A percentile compares a stretch with the other conserved stretches of the same genome.
Conservation (phyloP, 2,329 filamentous ascomycete genomes). For the Apiospora marii region DNA sequence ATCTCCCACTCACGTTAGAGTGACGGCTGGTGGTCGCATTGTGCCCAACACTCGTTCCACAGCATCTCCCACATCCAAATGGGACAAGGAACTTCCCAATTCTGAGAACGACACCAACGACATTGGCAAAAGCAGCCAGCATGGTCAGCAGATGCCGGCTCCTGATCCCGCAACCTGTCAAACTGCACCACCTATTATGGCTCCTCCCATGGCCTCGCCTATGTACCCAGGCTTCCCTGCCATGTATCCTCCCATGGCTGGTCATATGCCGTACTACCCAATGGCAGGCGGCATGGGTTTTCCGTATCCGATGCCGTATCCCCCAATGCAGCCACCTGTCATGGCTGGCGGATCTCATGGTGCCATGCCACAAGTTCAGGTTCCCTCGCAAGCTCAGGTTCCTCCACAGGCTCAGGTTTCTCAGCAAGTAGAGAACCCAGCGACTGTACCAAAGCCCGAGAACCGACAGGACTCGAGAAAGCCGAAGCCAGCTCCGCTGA, state of each 20-base stretch:
- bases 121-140: conserved; percentile 7
- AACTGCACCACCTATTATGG: conserved; percentile 22
- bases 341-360: conserved; percentile 29
- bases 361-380: conserved; percentile 21
- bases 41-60: conserved; percentile 68
- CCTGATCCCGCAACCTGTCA: background rate
- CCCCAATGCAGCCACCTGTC: conserved; percentile 10
- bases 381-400: conserved; percentile 1
- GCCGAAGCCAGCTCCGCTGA: conserved; percentile 41
- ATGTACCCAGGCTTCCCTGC: conserved; percentile 32
- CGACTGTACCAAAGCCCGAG: conserved; percentile 31
- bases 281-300: conserved; percentile 34
- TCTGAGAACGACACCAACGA: conserved; percentile 33
- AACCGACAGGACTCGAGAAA: conserved; percentile 40
- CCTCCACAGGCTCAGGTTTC: conserved; percentile 16
- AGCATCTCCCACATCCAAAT: conserved; percentile 61
- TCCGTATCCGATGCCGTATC: conserved; percentile 26
- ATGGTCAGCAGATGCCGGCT: background rate
- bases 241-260: conserved; percentile 38
- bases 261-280: conserved; percentile 40
- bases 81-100: conserved; percentile 50
- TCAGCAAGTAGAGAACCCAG: conserved; percentile 20
- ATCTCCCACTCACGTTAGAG: conserved; percentile 71
- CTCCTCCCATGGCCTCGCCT: conserved; percentile 33
- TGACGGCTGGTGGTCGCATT: conserved; percentile 72